A percentile compares a stretch with the other conserved stretches of the same genome.
Evolutionary conservation across 179 eudicot species (phyloP).

Genomic region (Actinidia arguta): DNA sequence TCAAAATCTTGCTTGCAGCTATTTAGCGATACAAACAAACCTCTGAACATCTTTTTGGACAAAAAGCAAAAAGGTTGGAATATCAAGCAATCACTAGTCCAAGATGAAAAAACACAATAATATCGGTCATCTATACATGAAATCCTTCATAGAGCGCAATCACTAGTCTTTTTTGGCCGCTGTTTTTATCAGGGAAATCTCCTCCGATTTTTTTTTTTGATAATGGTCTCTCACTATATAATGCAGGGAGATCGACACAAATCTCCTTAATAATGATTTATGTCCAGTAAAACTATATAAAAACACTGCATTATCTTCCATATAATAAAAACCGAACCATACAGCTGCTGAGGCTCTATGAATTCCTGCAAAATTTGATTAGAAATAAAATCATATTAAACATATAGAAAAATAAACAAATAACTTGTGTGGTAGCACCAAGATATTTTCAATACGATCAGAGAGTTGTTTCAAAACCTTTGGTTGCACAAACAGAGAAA

Average conservation of each 20-base stretch:
- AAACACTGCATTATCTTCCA: not conserved
- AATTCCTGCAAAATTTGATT: constrained; percentile 29
- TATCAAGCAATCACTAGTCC: not conserved
- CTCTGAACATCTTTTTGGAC: not conserved
- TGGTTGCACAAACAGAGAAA: not conserved
- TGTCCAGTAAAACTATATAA: not conserved
- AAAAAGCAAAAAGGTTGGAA: not conserved
- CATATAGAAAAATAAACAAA: not conserved
- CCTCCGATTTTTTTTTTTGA: not conserved
- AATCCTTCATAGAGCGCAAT: not conserved
- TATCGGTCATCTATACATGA: not conserved
- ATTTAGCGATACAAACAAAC: not conserved
- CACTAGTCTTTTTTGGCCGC: not conserved
- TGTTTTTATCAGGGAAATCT: not conserved
- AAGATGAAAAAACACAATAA: not conserved
- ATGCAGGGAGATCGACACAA: not conserved
- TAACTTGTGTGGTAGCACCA: not conserved
- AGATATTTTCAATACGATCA: not conserved
- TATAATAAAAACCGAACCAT: constrained; percentile 15
- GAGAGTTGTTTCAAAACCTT: not conserved
- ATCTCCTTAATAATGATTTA: not conserved
- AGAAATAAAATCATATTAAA: constrained; percentile 12
- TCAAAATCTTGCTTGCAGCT: not conserved
- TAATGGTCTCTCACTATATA: not conserved
- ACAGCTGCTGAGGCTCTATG: constrained; percentile 11